Evolutionary conservation across 345 rosid species (phyloP).

Genomic region (Gossypium sturtianum): DNA sequence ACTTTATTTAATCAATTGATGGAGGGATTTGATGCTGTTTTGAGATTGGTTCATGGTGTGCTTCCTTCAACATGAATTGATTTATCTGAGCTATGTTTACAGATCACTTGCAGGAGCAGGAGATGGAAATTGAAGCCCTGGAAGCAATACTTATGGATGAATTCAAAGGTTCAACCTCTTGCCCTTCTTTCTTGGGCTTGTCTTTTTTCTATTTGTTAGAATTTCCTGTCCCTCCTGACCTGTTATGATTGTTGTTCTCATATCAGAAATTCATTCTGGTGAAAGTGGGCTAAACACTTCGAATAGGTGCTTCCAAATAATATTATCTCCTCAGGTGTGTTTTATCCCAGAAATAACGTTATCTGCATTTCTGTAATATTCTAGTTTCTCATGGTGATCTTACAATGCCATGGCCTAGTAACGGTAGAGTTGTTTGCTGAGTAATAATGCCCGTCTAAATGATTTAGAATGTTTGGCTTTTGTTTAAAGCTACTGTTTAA

Average conservation of each 20-base stretch:
- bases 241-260: constrained; percentile 10
- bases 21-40: not conserved
- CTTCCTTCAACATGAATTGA: not conserved
- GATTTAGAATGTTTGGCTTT: not conserved
- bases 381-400: not conserved
- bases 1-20: not conserved
- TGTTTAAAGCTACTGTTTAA: not conserved
- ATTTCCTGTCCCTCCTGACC: not conserved
- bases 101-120: constrained; percentile 86
- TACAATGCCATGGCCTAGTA: not conserved
- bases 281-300: constrained; percentile 96
- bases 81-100: constrained; percentile 15
- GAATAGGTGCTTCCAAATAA: constrained; percentile 73
- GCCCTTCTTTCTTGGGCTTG: not conserved
- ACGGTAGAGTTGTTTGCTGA: not conserved
- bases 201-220: constrained; percentile 16
- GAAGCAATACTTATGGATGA: constrained; percentile 96
- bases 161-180: constrained; percentile 56
- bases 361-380: not conserved
- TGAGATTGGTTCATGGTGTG: not conserved
- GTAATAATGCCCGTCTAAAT: not conserved
- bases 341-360: not conserved
- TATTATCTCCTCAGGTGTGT: constrained; percentile 72
- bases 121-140: constrained; percentile 94
- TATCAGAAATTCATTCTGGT: constrained; percentile 71